Percentiles rank a stretch among this genome's conserved stretches.
Evolutionary conservation across 345 rosid genomes (phyloP).

Genomic region (Brassica rapa): DNA sequence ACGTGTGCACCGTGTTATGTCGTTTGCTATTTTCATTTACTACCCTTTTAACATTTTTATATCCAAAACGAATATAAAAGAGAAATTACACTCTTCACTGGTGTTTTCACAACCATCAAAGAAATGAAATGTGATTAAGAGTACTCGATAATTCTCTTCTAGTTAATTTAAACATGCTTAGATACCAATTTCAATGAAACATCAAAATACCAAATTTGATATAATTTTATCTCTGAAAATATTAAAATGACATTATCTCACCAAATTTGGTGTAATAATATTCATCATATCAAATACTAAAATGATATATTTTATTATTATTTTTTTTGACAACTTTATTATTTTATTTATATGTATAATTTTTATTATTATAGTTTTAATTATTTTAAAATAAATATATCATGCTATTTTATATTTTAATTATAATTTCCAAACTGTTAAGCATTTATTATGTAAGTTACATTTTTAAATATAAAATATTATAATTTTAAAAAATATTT

Average conservation of each 20-base stretch:
- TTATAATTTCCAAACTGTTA: not conserved
- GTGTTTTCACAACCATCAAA: not conserved
- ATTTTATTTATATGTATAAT: not conserved
- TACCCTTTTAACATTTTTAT: not conserved
- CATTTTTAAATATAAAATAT: no score
- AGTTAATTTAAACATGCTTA: conserved; percentile 11
- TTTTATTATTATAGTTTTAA: no score
- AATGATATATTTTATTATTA: no score
- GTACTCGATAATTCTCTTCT: conserved; percentile 9
- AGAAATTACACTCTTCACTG: not conserved
- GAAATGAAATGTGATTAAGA: conserved; percentile 19
- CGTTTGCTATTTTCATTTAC: conserved; percentile 5
- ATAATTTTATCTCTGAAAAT: not conserved
- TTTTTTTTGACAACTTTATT: no score
- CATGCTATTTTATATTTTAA: no score
- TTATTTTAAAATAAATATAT: no score
- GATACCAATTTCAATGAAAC: not conserved
- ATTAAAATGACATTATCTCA: no score
- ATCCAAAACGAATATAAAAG: not conserved
- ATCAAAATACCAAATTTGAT: not conserved
- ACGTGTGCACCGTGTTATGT: conserved; percentile 31
- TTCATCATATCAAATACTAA: not conserved
- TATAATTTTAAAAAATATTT: no score
- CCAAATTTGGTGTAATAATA: not conserved
- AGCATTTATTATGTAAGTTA: not conserved